Percentiles rank a stretch among this genome's conserved stretches.
Evolutionary conservation across 208 protist species (phyloP).

Genomic region (Angomonas deanei): DNA sequence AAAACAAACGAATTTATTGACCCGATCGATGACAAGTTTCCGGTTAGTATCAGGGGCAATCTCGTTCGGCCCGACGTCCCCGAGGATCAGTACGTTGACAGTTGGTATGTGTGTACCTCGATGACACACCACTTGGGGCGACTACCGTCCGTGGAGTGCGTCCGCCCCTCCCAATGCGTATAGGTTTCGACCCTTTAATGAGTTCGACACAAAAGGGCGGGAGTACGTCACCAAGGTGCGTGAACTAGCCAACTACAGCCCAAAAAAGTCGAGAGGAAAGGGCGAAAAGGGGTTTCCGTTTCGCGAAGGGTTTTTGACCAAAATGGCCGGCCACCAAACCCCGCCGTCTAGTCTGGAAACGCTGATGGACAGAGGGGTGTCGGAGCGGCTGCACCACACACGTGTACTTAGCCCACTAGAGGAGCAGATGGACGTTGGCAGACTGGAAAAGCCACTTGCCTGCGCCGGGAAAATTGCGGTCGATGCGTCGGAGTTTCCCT

Average conservation of each 20-base stretch:
- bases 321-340: conserved; percentile 36
- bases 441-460: conserved; percentile 49
- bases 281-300: conserved; percentile 75
- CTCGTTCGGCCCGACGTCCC: conserved; percentile 77
- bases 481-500: conserved; percentile 58
- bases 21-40: conserved; percentile 88
- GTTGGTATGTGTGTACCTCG: conserved; percentile 86
- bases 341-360: conserved; percentile 50
- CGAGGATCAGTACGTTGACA: conserved; percentile 87
- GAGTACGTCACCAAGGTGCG: conserved; percentile 79
- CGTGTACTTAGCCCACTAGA: conserved; percentile 51
- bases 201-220: conserved; percentile 83
- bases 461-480: conserved; percentile 64
- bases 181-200: conserved; percentile 79
- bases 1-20: conserved; percentile 89
- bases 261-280: conserved; percentile 36
- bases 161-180: conserved; percentile 76
- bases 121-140: conserved; percentile 85
- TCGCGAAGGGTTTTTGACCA: conserved; percentile 77
- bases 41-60: conserved; percentile 73
- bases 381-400: conserved; percentile 42
- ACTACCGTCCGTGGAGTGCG: conserved; percentile 82
- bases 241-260: conserved; percentile 45
- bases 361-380: conserved; percentile 60
- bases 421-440: conserved; percentile 77